These are phyloP conservation scores for Schwanniomyces pseudopolymorphus DNA, from an alignment of 805 yeast genomes.

Conservation along the genomic window DNA sequence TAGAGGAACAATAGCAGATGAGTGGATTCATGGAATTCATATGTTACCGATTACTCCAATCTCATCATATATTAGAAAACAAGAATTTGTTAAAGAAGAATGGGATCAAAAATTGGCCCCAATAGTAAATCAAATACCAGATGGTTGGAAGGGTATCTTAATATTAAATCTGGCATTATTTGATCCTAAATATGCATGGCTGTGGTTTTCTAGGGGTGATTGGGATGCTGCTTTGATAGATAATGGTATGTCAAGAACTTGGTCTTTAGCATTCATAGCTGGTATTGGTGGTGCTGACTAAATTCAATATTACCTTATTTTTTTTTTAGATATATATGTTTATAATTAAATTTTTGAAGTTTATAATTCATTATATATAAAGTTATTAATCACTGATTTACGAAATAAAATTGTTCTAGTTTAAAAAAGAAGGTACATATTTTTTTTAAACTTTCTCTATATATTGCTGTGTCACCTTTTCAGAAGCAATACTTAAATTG, in stretches of 20 bases:
- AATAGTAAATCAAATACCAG: conserved; percentile 49
- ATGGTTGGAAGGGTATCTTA: conserved; percentile 74
- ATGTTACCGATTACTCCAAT: conserved; percentile 73
- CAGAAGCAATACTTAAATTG: not conserved
- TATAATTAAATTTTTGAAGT: too few species aligned
- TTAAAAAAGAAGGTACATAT: too few species aligned
- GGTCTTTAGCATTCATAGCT: conserved; percentile 80
- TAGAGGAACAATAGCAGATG: conserved; percentile 51
- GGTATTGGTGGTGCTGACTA: conserved; percentile 37
- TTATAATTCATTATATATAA: too few species aligned
- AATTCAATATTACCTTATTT: too few species aligned
- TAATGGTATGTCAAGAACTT: conserved; percentile 81
- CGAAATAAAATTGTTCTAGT: too few species aligned
- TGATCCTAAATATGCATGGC: conserved; percentile 55
- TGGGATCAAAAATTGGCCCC: conserved; percentile 53
- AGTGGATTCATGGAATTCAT: conserved; percentile 77
- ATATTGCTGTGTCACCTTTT: not conserved
- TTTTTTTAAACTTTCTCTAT: not conserved
- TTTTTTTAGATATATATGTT: too few species aligned
- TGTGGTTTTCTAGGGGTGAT: conserved; percentile 44
- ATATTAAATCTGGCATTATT: conserved; percentile 72
- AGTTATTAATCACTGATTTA: too few species aligned
- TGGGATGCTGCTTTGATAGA: conserved; percentile 66
- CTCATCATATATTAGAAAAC: conserved; percentile 57
- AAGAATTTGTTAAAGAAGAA: conserved; percentile 58